Base-by-base conservation (phyloP, 306 rosid genomes). In the Sicyos baderoa region DNA sequence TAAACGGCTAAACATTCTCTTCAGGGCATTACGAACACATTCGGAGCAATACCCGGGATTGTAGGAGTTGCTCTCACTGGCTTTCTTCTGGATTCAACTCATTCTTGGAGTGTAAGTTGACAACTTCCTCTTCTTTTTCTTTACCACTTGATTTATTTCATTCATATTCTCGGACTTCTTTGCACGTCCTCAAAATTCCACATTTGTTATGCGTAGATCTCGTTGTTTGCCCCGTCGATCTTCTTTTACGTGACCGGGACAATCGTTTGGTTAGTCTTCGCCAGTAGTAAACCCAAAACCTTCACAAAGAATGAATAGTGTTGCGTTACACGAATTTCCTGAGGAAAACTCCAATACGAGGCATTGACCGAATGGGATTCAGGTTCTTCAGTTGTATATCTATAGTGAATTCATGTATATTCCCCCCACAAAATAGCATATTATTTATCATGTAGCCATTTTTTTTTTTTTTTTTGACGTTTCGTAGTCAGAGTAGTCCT, bases 51-150 rank as follows among this genome's bases (percentile, higher is more conserved):
- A 70, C 99, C 97, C 59, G 97, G 97, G 75, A 90, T 90, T 40
- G 85, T 93, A 62, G 97, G 97, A 23, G 95, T 93, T 66, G 95
- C 95, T 23, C 96, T 90, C 84, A 86, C 99, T 1, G 99, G 96
- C 54, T 88, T 86, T 75, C 95, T 90, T 80, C 93, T 94, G 69
- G 99, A 94, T 78, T 76, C 51, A 77, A 94, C 99, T 78, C 96
- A 94, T 86, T 93, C 99, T 52, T 93, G 99, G 99, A 85, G 96
- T 79, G 97, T 94, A 85, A 86, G 99, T 86, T 69, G 49, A 57
- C 72, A 9, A 40, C 22, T 75, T 49, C 53, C 47, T 51, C 6
- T 56, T 42, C 25, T 52, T 42, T 37, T 42, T 17, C 48, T 10
- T 70, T 47, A 67, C 42, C 22, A 49, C 22, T 68, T 51, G 9